Percentiles rank a stretch among this genome's conserved stretches.
phyloP scores from a whole-genome alignment of 345 rosid species.

The Citrus sinensis region DNA sequence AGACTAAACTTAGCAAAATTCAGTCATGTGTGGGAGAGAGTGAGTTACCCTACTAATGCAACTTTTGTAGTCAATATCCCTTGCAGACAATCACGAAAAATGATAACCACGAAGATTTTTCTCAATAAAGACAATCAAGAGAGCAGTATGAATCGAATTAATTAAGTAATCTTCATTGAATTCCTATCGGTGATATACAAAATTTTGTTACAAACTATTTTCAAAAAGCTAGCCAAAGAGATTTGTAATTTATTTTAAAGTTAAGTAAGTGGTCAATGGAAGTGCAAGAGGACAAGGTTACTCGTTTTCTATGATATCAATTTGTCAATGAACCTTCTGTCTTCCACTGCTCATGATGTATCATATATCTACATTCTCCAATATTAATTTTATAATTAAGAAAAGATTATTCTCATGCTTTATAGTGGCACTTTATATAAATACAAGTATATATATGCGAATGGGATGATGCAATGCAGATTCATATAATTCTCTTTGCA shows the following conservation, averaged over 20 bases:
- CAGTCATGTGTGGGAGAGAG: background rate
- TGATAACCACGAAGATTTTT: too few species aligned
- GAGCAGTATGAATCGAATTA: too few species aligned
- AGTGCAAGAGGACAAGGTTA: background rate
- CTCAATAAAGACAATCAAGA: too few species aligned
- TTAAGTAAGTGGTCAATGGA: background rate
- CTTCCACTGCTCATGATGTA: slow-evolving; percentile 20
- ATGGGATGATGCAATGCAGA: background rate
- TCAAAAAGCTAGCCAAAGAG: too few species aligned
- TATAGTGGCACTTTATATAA: background rate
- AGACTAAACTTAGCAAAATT: background rate
- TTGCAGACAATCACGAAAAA: too few species aligned
- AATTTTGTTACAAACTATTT: too few species aligned
- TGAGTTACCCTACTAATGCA: too few species aligned
- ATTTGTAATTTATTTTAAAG: too few species aligned
- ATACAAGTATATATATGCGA: background rate
- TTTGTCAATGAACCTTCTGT: slow-evolving; percentile 15
- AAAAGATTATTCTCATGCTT: slow-evolving; percentile 1
- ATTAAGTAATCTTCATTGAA: too few species aligned
- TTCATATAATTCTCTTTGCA: slow-evolving; percentile 16
- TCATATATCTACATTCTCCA: background rate
- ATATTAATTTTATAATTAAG: background rate
- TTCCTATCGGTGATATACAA: too few species aligned
- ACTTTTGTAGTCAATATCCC: too few species aligned
- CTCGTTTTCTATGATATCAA: background rate